Conservation (phyloP, 192 early-diverging fungal species). For the Obelidium mucronatum region DNA sequence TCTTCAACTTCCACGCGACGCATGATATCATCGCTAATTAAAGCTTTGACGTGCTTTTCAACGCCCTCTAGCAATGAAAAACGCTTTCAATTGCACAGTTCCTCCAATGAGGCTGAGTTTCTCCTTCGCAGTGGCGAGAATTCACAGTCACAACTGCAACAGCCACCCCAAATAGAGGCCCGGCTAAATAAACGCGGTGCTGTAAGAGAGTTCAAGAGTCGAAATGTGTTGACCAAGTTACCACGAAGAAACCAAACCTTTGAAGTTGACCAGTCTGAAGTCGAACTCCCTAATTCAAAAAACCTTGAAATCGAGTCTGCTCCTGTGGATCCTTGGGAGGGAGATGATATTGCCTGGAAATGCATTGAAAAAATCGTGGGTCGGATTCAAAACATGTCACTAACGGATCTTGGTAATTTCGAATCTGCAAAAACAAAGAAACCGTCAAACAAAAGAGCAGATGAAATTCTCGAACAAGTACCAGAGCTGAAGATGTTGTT, state of each 20-base stretch:
- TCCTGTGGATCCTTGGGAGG: conserved; percentile 13
- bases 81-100: too few species aligned
- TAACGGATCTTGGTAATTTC: background rate
- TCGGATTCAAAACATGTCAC: background rate
- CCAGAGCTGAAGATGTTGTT: conserved; percentile 9
- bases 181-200: background rate
- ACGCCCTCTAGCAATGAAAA: background rate
- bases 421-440: background rate
- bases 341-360: conserved; percentile 21
- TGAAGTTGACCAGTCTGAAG: too few species aligned
- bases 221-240: too few species aligned
- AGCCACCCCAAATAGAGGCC: background rate
- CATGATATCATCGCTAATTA: background rate
- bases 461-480: conserved; percentile 20
- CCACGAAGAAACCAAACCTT: too few species aligned
- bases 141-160: too few species aligned
- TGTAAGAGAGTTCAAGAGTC: too few species aligned
- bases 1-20: background rate
- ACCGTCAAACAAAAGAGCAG: background rate
- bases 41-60: conserved; percentile 7
- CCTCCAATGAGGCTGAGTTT: too few species aligned
- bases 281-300: too few species aligned
- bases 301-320: too few species aligned
- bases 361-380: conserved; percentile 9
- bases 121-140: too few species aligned